Conservation (phyloP, 1,139 yeast species). For the Saccharomyces hybrid region DNA sequence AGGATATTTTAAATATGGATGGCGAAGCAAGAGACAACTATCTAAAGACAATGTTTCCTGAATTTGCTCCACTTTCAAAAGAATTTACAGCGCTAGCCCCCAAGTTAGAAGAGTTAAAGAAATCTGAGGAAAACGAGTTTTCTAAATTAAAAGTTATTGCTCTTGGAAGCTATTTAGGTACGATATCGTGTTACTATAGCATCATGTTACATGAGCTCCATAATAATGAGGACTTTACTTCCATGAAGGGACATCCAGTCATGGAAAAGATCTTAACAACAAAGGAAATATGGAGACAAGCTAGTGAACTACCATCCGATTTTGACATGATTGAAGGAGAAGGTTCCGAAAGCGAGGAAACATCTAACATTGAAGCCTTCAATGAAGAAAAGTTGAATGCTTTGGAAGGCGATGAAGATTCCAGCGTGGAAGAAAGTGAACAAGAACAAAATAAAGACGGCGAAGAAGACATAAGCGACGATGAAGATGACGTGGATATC, state of each 20-base stretch:
- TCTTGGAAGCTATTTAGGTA: slow-evolving; percentile 65
- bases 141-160: slow-evolving; percentile 54
- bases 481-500: slow-evolving; percentile 30
- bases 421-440: slow-evolving; percentile 17
- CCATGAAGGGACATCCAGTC: slow-evolving; percentile 79
- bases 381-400: slow-evolving; percentile 29
- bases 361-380: slow-evolving; percentile 13
- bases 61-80: slow-evolving; percentile 65
- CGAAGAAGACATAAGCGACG: slow-evolving; percentile 26
- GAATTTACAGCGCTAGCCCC: slow-evolving; percentile 51
- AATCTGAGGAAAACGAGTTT: slow-evolving; percentile 33
- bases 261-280: slow-evolving; percentile 78
- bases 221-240: slow-evolving; percentile 44
- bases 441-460: slow-evolving; percentile 14
- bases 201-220: slow-evolving; percentile 50
- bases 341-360: slow-evolving; percentile 30
- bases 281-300: slow-evolving; percentile 87
- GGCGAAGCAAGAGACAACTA: slow-evolving; percentile 41
- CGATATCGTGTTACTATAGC: slow-evolving; percentile 70
- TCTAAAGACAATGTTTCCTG: slow-evolving; percentile 65
- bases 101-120: slow-evolving; percentile 35
- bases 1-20: slow-evolving; percentile 33
- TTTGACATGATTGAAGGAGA: slow-evolving; percentile 23
- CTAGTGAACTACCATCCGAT: slow-evolving; percentile 41
- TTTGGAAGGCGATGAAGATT: slow-evolving; percentile 16